A percentile compares a stretch with the other conserved stretches of the same genome.
phyloP scores from a whole-genome alignment of 1,284 basidiomycete species.

The Ganoderma lingzhi region DNA sequence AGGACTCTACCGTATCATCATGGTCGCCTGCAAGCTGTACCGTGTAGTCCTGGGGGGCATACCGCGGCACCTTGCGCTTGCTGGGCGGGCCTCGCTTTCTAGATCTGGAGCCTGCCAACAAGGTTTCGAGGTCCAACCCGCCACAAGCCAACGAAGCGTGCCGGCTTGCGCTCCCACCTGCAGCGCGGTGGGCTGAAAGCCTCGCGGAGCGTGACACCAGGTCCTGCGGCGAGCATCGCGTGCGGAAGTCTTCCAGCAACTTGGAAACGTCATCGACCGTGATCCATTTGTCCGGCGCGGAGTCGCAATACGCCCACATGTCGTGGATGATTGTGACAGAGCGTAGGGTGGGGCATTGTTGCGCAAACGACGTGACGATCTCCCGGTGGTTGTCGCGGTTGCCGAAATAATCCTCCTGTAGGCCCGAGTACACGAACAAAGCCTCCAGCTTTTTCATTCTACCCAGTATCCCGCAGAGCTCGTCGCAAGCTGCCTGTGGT shows the following conservation, averaged over 20 bases:
- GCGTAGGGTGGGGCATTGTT: neutral
- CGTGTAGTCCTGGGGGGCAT: neutral
- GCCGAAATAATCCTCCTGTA: neutral
- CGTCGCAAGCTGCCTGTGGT: neutral
- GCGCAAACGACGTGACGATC: neutral
- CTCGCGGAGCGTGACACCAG: neutral
- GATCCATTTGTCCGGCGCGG: constrained; percentile 1
- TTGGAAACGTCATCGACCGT: constrained; percentile 2
- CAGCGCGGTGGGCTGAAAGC: neutral
- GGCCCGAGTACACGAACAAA: neutral
- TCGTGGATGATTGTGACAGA: neutral
- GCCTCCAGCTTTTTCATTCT: constrained; percentile 2
- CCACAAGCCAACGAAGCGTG: neutral
- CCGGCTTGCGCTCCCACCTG: neutral
- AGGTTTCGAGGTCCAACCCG: neutral
- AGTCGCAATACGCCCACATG: constrained; percentile 1
- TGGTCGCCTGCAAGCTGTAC: neutral
- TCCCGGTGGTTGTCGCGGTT: neutral
- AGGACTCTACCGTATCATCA: constrained; percentile 2
- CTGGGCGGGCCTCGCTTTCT: neutral
- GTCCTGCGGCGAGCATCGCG: constrained; percentile 3
- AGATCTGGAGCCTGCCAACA: neutral
- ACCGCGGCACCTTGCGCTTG: neutral
- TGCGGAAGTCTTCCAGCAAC: neutral
- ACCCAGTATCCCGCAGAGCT: neutral